phyloP scores from a whole-genome alignment of 2,329 filamentous ascomycete genomes.

The Dactylonectria macrodidyma region DNA sequence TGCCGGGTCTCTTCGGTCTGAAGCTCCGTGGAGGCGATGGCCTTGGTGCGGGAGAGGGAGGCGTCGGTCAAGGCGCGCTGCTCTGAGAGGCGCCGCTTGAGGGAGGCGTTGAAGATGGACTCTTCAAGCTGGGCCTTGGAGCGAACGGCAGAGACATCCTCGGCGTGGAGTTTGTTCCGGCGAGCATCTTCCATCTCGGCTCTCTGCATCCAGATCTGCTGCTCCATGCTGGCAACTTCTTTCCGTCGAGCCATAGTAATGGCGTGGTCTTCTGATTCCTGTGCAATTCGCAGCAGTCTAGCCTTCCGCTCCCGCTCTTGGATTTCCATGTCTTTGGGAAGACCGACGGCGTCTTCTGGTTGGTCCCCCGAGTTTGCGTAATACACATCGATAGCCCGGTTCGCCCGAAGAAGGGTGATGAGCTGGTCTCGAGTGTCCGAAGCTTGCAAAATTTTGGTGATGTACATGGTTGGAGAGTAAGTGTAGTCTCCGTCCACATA shows the following conservation, averaged over 20 bases:
- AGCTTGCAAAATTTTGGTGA: conserved; percentile 61
- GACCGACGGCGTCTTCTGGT: conserved; percentile 66
- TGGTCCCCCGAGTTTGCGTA: conserved; percentile 69
- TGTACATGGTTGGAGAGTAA: conserved; percentile 77
- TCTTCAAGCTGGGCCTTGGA: conserved; percentile 65
- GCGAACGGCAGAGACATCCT: conserved; percentile 61
- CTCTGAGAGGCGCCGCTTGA: conserved; percentile 59
- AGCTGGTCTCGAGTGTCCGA: conserved; percentile 60
- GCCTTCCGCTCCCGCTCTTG: conserved; percentile 67
- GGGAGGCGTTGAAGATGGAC: conserved; percentile 50
- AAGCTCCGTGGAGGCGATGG: conserved; percentile 63
- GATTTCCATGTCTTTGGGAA: conserved; percentile 65
- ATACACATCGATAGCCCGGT: conserved; percentile 67
- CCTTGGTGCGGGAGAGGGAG: conserved; percentile 59
- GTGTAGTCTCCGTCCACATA: conserved; percentile 67
- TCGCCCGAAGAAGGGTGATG: conserved; percentile 64
- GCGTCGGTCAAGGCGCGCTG: conserved; percentile 64
- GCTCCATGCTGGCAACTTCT: conserved; percentile 67
- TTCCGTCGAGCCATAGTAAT: conserved; percentile 63
- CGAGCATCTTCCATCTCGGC: conserved; percentile 68
- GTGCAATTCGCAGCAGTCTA: conserved; percentile 60
- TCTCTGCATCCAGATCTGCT: conserved; percentile 64
- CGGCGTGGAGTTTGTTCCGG: conserved; percentile 60
- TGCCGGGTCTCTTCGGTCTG: conserved; percentile 62
- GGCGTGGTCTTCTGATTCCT: conserved; percentile 65